A percentile compares a stretch with the other conserved stretches of the same genome.
Evolutionary conservation across 495 filamentous ascomycete species (phyloP).

Genomic region (Pyronema domesticum): DNA sequence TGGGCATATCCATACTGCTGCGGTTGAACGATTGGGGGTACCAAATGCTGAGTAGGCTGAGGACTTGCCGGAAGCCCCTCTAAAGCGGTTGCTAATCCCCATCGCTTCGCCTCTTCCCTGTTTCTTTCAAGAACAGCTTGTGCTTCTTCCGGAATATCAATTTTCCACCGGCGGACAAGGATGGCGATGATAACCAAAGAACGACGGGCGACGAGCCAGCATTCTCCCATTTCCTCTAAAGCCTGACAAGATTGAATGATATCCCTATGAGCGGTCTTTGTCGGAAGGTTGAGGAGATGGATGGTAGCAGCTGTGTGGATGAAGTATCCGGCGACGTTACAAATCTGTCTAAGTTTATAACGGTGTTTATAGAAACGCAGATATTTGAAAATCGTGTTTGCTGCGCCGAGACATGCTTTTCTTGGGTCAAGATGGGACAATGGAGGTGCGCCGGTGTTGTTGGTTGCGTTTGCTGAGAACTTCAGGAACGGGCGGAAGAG

Average conservation of each 20-base stretch:
- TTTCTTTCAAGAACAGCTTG: constrained; percentile 45
- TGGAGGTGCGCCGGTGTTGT: constrained; percentile 71
- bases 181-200: constrained; percentile 72
- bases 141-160: constrained; percentile 74
- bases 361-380: constrained; percentile 83
- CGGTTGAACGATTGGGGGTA: neutral
- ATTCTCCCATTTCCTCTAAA: constrained; percentile 88
- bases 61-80: no score
- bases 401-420: constrained; percentile 76
- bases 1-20: neutral
- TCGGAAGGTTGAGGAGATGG: constrained; percentile 79
- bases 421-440: constrained; percentile 79
- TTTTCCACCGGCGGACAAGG: constrained; percentile 72
- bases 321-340: constrained; percentile 91
- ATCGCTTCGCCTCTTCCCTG: constrained; percentile 12
- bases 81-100: constrained; percentile 7
- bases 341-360: constrained; percentile 80
- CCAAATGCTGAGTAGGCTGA: neutral
- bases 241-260: constrained; percentile 79
- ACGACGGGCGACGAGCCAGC: constrained; percentile 77
- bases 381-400: constrained; percentile 72
- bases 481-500: constrained; percentile 93
- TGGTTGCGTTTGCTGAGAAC: constrained; percentile 64
- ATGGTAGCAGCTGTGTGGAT: constrained; percentile 84
- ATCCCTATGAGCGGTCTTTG: constrained; percentile 74